phyloP scores from a whole-genome alignment of 1,139 yeast genomes.

The Debaryomyces nepalensis region DNA sequence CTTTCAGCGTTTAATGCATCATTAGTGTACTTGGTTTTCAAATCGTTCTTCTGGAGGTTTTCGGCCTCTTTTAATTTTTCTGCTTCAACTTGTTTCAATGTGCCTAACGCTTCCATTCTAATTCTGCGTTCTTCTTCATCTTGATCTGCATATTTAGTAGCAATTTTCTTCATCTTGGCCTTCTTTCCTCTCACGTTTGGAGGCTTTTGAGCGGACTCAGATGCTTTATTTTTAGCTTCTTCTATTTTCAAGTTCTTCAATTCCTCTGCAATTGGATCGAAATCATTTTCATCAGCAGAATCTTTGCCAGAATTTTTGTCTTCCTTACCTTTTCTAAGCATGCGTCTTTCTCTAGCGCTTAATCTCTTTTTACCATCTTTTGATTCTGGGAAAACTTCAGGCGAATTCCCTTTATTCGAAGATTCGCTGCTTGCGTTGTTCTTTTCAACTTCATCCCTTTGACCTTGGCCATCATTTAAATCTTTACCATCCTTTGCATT shows the following conservation, averaged over 20 bases:
- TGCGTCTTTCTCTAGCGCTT: constrained; percentile 16
- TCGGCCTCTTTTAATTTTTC: constrained; percentile 29
- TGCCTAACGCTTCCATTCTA: constrained; percentile 83
- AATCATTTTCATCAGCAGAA: constrained; percentile 17
- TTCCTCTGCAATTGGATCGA: constrained; percentile 20
- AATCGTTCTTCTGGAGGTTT: constrained; percentile 31
- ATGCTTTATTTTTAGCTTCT: constrained; percentile 12
- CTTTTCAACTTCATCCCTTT: constrained; percentile 19
- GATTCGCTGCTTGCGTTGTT: constrained; percentile 16
- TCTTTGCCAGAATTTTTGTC: constrained; percentile 3
- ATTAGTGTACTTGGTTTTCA: constrained; percentile 31
- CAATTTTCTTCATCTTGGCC: constrained; percentile 80
- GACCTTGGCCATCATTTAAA: too few relatives aligned
- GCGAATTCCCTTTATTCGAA: constrained; percentile 9
- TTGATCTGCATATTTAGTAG: constrained; percentile 83
- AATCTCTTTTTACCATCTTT: constrained; percentile 14
- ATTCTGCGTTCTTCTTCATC: constrained; percentile 83
- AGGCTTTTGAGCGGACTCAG: constrained; percentile 24
- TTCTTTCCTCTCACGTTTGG: constrained; percentile 77
- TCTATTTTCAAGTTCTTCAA: constrained; percentile 17
- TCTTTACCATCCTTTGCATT: too few relatives aligned
- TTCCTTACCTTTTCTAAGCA: constrained; percentile 14
- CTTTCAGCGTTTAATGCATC: constrained; percentile 37
- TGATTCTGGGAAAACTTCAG: constrained; percentile 3
- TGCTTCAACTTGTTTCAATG: constrained; percentile 67